Base-by-base conservation (phyloP, 2,329 filamentous ascomycete genomes). In the Chaetothyriales sp. region DNA sequence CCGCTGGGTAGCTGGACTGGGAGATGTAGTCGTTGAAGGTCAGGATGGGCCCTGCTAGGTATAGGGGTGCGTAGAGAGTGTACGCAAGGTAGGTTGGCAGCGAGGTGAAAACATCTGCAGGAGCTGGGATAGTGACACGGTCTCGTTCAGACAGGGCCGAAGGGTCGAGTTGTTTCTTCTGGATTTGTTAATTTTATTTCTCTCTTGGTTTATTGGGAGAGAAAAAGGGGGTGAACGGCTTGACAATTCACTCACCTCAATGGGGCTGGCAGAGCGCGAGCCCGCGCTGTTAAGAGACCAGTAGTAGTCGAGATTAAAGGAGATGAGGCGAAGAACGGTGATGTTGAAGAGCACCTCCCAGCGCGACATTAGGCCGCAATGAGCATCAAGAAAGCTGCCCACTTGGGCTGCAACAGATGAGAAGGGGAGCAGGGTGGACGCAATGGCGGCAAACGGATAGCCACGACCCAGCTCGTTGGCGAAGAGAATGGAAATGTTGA, bases 321-420 rank as follows among this genome's bases (percentile, higher is more conserved):
- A 95, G 61, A 98, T 88, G 46, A 96, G 73, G 4, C 92, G 82
- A 51, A 98, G 71, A 22, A 96, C 83, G 2, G 90, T 95, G 55
- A 98, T 80, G 63, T 98, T 98, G 75, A 98, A 98, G 4, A 95
- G 75, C n/a, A 98, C 81, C 65, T 96, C 87, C 92, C 92, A 98
- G 53, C 90, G 78, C 0, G 83, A 74, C 64, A 94, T 81, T n/a
- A 98, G 70, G 0, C 92, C 92, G 6, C 86, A 81, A 57, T 83
- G 83, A 49, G 75, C 73, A 67, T 98, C 92, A 15, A 96, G 70
- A 71, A 78, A 84, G 44, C 73, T 70, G 6, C 81, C 88, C 73
- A 83, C 83, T 18, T 73, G 70, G 32, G 77, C 70, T 42, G 81
- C 63, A 1, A 65, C 52, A 6, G 71, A 68, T 8, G 67, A 62